Conservation (phyloP, 2,329 filamentous ascomycete species). For the Xylariomycetidae sp. region DNA sequence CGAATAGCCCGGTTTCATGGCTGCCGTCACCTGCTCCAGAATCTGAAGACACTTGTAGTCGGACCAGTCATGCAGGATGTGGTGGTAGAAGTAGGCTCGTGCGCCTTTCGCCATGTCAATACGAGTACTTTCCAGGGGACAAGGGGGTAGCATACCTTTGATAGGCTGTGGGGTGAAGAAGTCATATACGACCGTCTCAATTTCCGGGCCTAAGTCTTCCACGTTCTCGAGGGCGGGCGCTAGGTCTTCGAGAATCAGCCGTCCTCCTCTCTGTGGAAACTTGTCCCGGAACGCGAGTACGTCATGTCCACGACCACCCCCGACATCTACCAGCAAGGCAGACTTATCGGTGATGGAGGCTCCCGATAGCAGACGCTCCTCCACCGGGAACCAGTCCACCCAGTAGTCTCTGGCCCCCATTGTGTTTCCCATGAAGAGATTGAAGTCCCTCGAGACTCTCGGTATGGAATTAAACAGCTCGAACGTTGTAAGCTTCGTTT, state of each 20-base stretch:
- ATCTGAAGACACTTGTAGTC: conserved; percentile 28
- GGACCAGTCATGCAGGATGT: conserved; percentile 32
- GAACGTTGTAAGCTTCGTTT: conserved; percentile 19
- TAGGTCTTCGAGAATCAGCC: conserved; percentile 24
- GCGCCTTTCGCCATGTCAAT: conserved; percentile 19
- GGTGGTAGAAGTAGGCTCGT: conserved; percentile 23
- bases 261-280: conserved; percentile 15
- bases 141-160: conserved; percentile 18
- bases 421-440: conserved; percentile 22
- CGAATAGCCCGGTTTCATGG: conserved; percentile 27
- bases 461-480: conserved; percentile 16
- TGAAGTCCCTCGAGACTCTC: conserved; percentile 17
- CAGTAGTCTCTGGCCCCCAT: conserved; percentile 21
- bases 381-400: conserved; percentile 23
- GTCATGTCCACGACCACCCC: conserved; percentile 25
- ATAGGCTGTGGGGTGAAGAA: conserved; percentile 29
- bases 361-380: conserved; percentile 21
- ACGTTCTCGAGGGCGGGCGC: conserved; percentile 16
- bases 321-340: conserved; percentile 25
- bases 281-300: conserved; percentile 18
- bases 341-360: conserved; percentile 4
- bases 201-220: conserved; percentile 12
- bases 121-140: neutral
- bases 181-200: conserved; percentile 28
- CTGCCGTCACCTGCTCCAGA: conserved; percentile 19